Evolutionary conservation across 441 rosid species (phyloP).

Genomic region (Populus hybrid): DNA sequence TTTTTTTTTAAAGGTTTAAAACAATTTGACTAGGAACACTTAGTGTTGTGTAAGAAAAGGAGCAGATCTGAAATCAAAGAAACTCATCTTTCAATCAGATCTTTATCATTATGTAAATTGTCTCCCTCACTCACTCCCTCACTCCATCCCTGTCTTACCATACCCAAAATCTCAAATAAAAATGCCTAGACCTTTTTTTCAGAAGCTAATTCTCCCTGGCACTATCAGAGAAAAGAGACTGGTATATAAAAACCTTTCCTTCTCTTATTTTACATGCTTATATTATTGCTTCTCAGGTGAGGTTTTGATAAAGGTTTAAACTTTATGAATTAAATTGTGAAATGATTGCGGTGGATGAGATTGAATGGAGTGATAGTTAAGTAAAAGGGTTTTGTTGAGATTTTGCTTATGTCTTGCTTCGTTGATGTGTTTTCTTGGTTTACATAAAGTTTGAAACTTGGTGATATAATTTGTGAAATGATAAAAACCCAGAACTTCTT

Average conservation of each 20-base stretch:
- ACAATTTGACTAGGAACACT: conserved; percentile 39
- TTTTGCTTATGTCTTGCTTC: not conserved
- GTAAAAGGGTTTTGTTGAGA: not conserved
- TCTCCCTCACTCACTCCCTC: conserved; percentile 9
- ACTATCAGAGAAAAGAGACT: conserved; percentile 69
- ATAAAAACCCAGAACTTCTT: not conserved
- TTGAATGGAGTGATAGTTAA: not conserved
- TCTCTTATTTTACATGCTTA: not conserved
- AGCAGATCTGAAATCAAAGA: conserved; percentile 51
- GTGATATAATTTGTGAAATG: not conserved
- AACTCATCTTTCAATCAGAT: not conserved
- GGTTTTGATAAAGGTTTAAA: not conserved
- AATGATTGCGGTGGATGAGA: not conserved
- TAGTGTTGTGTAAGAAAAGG: conserved; percentile 12
- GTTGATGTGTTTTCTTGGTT: too few species aligned
- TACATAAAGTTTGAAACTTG: not conserved
- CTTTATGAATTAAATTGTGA: not conserved
- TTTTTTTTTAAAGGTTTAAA: not conserved
- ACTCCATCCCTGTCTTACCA: conserved; percentile 11
- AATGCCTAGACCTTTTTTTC: conserved; percentile 93
- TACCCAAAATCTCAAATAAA: not conserved
- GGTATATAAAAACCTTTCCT: conserved; percentile 39
- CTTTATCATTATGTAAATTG: conserved; percentile 11
- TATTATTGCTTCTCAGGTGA: not conserved
- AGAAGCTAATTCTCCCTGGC: conserved; percentile 75